Base-by-base conservation (phyloP, 176 grass and related monocot genomes). In the Oryza rufipogon region DNA sequence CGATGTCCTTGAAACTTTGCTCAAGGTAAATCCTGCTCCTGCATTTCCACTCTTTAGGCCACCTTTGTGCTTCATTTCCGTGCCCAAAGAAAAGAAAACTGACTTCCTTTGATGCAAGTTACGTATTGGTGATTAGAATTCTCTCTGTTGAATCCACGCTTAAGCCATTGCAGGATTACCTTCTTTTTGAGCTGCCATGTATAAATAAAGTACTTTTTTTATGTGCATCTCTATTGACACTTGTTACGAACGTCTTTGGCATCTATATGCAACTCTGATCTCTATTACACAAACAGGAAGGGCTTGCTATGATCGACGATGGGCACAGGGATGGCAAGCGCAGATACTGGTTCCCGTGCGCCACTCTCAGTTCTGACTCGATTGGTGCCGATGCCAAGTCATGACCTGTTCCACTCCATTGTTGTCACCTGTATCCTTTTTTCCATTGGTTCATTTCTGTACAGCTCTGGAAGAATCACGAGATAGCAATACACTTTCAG, bases 221-320 rank as follows among this genome's bases (percentile, higher is more conserved):
- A 44, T 75, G 13, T 33, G 22, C 46, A 23, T 58, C 2, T 34
- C 25, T 47, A 5, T 51, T 51, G 9, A 20, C 70, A 68, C 22
- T 73, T 69, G 7, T 73, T 69, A 16, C 4, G 46, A 36, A 8
- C 2, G 15, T 30, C 10, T 54, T 79, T 60, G 15, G 11, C 2
- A n/a, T 12, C 0, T 38, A 60, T 46, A 61, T 51, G 11, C 19
- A 25, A 69, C 5, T 0, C 5, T 9, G 4, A 52, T 52, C 13
- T 80, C 39, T 75, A 70, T 64, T 51, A 51, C 10, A 65, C 26
- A 47, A 68, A 19, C 89, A 98, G 96, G 96, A 95, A 69, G 96
- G 96, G 64, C 93, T 98, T 83, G 93, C 91, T 49, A 98, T 98
- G 96, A 98, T 98, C 13, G 96, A 98, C 22, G 91, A 94, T 80